phyloP scores from a whole-genome alignment of 495 filamentous ascomycete species.

The Trichoderma orchidacearum region DNA sequence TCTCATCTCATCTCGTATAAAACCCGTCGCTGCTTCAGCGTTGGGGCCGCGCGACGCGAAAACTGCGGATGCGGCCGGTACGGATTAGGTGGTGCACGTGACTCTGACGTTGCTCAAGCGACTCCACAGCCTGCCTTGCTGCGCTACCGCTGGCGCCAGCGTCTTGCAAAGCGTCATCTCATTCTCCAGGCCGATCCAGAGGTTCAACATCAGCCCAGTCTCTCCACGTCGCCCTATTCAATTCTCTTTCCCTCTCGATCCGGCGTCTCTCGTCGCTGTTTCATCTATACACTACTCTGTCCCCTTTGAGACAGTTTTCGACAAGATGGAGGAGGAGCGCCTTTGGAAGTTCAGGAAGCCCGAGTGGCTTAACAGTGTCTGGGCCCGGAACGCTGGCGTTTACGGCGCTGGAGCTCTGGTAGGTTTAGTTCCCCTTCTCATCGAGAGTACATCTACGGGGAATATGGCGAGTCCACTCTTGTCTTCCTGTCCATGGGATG shows the following conservation, averaged over 20 bases:
- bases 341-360: constrained; percentile 71
- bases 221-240: not conserved
- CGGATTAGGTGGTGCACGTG: not conserved
- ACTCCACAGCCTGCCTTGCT: no score
- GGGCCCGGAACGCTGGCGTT: constrained; percentile 68
- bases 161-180: not conserved
- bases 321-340: constrained; percentile 43
- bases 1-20: no score
- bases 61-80: no score
- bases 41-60: no score
- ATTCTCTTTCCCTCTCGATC: not conserved
- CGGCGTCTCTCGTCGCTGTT: not conserved
- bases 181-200: not conserved
- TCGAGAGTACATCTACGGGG: no score
- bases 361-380: constrained; percentile 81
- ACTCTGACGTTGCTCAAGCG: not conserved
- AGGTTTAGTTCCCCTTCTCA: constrained; percentile 19
- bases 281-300: no score
- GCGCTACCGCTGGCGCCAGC: not conserved
- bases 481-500: no score
- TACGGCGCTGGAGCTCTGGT: constrained; percentile 80
- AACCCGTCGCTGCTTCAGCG: no score
- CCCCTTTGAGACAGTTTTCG: not conserved
- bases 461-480: no score
- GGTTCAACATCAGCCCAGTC: not conserved